phyloP scores from a whole-genome alignment of 371 early-diverging fungal genomes.

The Racocetra persica region DNA sequence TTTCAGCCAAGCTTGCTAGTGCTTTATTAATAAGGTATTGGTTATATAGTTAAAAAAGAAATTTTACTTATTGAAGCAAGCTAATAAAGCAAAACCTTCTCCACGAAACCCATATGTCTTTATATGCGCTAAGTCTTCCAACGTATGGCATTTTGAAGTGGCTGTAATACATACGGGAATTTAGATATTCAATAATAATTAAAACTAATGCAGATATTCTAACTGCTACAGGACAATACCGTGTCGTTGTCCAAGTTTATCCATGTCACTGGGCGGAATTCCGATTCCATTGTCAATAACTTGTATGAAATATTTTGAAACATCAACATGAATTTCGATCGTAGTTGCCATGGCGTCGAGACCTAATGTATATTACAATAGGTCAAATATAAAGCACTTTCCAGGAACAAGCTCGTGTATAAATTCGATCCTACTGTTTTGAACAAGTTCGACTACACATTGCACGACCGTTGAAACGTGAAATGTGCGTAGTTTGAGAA shows the following conservation, averaged over 20 bases:
- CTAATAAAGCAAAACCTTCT: conserved; percentile 56
- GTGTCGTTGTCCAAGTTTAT: conserved; percentile 60
- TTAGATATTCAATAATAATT: background rate
- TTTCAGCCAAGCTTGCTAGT: conserved; percentile 60
- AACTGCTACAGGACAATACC: conserved; percentile 48
- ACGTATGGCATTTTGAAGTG: conserved; percentile 60
- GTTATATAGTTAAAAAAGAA: too few relatives aligned
- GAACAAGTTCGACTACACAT: conserved; percentile 65
- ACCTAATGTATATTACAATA: conserved; percentile 46
- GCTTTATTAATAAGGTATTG: conserved; percentile 47
- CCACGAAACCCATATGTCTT: conserved; percentile 71
- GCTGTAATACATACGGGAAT: conserved; percentile 47
- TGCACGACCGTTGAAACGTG: conserved; percentile 55
- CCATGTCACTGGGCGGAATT: conserved; percentile 56
- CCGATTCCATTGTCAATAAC: conserved; percentile 70
- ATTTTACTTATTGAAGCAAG: background rate
- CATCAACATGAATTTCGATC: conserved; percentile 56
- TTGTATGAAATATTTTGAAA: conserved; percentile 55
- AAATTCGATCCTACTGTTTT: conserved; percentile 55
- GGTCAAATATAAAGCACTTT: background rate
- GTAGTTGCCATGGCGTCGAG: conserved; percentile 62
- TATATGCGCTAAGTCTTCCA: conserved; percentile 53
- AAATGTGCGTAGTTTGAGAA: conserved; percentile 43
- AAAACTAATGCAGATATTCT: background rate
- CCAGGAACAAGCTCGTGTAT: background rate